Base-by-base conservation (phyloP, 2,329 filamentous ascomycete species). In the Phialophora tarda region DNA sequence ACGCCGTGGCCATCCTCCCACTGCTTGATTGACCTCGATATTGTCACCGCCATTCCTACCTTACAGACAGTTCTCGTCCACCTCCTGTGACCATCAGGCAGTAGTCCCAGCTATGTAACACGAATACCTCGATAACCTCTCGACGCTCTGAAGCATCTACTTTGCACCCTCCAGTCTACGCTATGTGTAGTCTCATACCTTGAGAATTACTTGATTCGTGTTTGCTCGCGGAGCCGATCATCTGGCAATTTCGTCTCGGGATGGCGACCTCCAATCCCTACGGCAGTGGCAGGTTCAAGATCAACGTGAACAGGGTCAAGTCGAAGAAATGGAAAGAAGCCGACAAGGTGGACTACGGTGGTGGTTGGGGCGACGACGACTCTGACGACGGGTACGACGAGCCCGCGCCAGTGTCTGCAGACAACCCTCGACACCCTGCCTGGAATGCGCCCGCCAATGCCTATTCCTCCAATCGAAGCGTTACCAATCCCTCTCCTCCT, bases 241-340 rank as follows among this genome's bases (percentile, higher is more conserved):
- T 11, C 6, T 44, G 32, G 41, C 50, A 38, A 41, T 21, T 4
- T 32, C 12, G 21, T 54, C 32, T 28, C 17, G 24, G 12, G 32
- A 70, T 70, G 68, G 65, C 68, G 32, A 61, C 63, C 12, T 66
- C 65, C n/a, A 57, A 61, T 51, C 64, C 65, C 17, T 70, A 66
- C 28, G 78, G 85, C 30, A 86, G 84, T 28, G 48, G 59, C 47
- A 61, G 50, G 26, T 97, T 93, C 80, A 90, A 91, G 77, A 87
- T 92, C 59, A 96, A 97, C 77, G 89, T 97, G 57, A 94, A 91
- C 79, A 89, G 94, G 68, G 86, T 88, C 63, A 96, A 96, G 81
- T 97, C 93, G 63, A 91, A 89, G 79, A 96, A 96, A 85, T 98
- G 94, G 94, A 90, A 94, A 44, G 90, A 96, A 74, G 94, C 94